Base-by-base conservation (phyloP, 2,329 filamentous ascomycete species). In the Seiridium cupressi region DNA sequence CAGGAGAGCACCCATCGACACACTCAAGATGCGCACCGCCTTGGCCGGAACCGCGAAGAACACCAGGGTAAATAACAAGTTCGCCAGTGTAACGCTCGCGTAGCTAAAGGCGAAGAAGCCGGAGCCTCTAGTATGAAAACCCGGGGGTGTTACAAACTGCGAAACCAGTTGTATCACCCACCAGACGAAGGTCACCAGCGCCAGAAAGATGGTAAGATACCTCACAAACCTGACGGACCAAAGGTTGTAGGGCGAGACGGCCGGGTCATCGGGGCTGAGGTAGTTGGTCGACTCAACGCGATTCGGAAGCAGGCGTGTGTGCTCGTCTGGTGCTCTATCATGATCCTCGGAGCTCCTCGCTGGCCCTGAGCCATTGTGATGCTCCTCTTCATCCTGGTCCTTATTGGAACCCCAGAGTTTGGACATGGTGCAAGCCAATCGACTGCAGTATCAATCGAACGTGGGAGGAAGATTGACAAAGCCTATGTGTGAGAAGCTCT, bases 51-150 rank as follows among this genome's bases (percentile, higher is more conserved):
- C 86, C 26, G 90, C 81, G 74, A 98, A 98, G 82, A 98, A 99
- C 6, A 97, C 75, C 32, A 97, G 82, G 2, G 88, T 86, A 55
- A 93, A 87, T 4, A 92, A 74, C 46, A 97, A 81, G 57, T 93
- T 91, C 9, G 89, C 86, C 35, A 92, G 77, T 1, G 93, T 89
- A 62, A 98, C 75, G 55, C 88, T 92, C 4, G 92, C 88, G 74
- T 91, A 98, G 63, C 89, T 85, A 71, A 97, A 96, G 60, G 92
- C 86, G 73, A 92, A 92, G 83, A 97, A 99, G 44, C 91, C 92
- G n/a, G 93, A 95, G 4, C 95, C 95, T 57, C 92, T 87, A 8
- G 88, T 90, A 72, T 95, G 87, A 72, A 98, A 88, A 51, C 89
- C 89, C 1, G 94, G 94, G 11, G 93, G 93, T 57, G 91, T 97